phyloP scores from a whole-genome alignment of 164 flowering plant species.

The Sedum album region DNA sequence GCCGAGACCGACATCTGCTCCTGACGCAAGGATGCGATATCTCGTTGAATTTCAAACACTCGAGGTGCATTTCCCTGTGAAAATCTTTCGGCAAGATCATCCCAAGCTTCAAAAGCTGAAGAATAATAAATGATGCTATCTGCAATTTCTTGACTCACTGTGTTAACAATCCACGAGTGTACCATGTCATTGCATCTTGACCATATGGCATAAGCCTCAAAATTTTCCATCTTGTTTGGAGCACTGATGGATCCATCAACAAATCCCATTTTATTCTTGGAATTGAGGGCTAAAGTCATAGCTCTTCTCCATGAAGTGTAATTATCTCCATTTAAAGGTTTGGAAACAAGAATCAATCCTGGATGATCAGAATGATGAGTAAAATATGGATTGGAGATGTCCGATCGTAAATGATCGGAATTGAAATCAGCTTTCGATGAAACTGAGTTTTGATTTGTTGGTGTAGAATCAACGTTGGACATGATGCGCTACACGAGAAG shows the following conservation, averaged over 20 bases:
- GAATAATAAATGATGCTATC: background rate
- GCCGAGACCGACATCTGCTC: background rate
- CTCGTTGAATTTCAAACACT: background rate
- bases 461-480: too few relatives aligned
- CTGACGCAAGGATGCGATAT: background rate
- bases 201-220: background rate
- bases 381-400: background rate
- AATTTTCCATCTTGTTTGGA: background rate
- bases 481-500: too few relatives aligned
- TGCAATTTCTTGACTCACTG: background rate
- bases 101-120: background rate
- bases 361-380: background rate
- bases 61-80: background rate
- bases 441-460: too few relatives aligned
- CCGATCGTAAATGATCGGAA: background rate
- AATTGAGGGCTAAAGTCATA: background rate
- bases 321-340: background rate
- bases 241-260: background rate
- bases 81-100: background rate
- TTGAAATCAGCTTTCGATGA: background rate
- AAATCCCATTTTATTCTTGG: background rate
- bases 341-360: background rate
- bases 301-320: background rate
- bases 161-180: background rate
- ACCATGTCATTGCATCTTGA: background rate